Conservation (phyloP, 805 yeast genomes). For the Pichia insulana region DNA sequence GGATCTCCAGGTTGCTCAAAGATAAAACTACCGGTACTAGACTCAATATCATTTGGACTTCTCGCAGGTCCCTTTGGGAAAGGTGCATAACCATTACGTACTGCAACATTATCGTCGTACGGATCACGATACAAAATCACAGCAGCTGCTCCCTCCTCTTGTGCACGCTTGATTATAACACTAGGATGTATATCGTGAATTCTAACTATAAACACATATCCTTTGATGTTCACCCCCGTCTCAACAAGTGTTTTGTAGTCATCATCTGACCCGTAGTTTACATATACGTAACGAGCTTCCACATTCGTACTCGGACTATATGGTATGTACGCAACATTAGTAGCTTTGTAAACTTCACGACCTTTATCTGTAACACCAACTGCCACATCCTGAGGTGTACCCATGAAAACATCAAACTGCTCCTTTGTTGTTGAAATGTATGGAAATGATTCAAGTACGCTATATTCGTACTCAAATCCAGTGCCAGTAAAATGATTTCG, state of each 20-base stretch:
- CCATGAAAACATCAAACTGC: slow-evolving; percentile 48
- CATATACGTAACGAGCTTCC: slow-evolving; percentile 46
- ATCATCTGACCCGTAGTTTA: slow-evolving; percentile 47
- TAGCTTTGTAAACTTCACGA: too few relatives aligned
- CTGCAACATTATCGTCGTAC: slow-evolving; percentile 45
- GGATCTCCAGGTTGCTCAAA: slow-evolving; percentile 69
- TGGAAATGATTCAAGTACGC: slow-evolving; percentile 11
- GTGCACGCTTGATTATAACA: slow-evolving; percentile 52
- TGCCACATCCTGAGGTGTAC: slow-evolving; percentile 40
- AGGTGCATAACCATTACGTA: slow-evolving; percentile 43
- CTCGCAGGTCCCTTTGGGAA: slow-evolving; percentile 64
- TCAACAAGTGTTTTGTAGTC: slow-evolving; percentile 41
- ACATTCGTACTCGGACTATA: slow-evolving; percentile 60
- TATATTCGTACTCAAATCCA: slow-evolving; percentile 13
- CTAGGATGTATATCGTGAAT: slow-evolving; percentile 44
- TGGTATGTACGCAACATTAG: slow-evolving; percentile 20
- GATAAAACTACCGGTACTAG: slow-evolving; percentile 52
- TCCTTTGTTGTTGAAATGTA: slow-evolving; percentile 39
- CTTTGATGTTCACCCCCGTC: slow-evolving; percentile 36
- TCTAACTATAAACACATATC: slow-evolving; percentile 53
- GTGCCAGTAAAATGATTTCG: slow-evolving; percentile 22
- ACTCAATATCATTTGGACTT: slow-evolving; percentile 49
- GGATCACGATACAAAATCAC: slow-evolving; percentile 52
- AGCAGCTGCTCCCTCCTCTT: slow-evolving; percentile 52
- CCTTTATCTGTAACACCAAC: slow-evolving; percentile 34